Evolutionary conservation across 768 basidiomycete species (phyloP), one percentile per base, ranked within the genome.

Genomic region (Tulasnella sp.): DNA sequence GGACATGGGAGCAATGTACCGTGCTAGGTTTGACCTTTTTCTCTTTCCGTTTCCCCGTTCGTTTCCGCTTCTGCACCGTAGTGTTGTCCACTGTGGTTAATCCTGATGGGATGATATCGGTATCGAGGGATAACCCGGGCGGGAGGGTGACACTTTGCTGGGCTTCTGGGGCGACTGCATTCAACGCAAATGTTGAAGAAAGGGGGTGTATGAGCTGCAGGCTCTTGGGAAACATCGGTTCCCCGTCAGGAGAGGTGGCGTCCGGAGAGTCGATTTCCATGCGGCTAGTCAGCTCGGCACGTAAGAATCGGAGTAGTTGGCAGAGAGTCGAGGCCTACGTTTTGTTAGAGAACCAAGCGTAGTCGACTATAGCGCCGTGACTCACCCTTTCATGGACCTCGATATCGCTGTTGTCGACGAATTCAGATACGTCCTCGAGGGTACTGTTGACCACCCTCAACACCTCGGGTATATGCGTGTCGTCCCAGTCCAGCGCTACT

Each of bases 351-450:
- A 58, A 27, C 14, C 17, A 17, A 42, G 12, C 3, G 17, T 6
- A 19, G 27, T 8, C 43, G 4, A 0, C 35, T 41, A 27, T 34
- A 60, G 12, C n/a, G 29, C 62, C 49, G 27, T 14, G 9, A 72
- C 82, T 61, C 61, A 89, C 90, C 65, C 94, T 75, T 69, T 98
- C 93, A 70, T 96, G 92, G 9, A 97, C 83, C 65, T 97, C 94
- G 43, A 91, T 81, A 64, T 93, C 77, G 0, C 76, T 69, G 63
- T 78, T 83, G 8, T 70, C 68, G 23, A 77, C 72, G 63, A 91
- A 83, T 4, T 74, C 73, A 14, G 71, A 66, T 52, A 89, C 69
- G n/a, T 80, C 77, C 11, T 68, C 71, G 25, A 83, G 69, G 57
- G 88, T 72, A 23, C 74, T 74, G 39, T 82, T 77, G 1, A 89